Conservation (phyloP, 2,329 filamentous ascomycete species). For the Myriosclerotinia curreyana region DNA sequence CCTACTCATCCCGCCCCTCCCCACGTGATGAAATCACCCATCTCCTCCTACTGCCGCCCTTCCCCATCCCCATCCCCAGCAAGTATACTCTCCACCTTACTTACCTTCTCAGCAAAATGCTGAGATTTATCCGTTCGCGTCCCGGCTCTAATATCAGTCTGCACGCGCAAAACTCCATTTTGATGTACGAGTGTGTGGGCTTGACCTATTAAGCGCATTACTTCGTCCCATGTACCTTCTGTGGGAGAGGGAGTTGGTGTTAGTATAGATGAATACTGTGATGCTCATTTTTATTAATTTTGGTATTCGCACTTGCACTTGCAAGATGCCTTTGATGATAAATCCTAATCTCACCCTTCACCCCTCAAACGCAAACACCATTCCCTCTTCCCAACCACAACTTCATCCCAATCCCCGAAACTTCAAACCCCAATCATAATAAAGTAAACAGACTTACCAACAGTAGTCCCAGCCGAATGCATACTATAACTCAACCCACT, state of each 20-base stretch:
- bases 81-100: conserved; percentile 37
- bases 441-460: conserved; percentile 57
- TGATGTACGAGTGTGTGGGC: conserved; percentile 75
- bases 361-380: too few species aligned
- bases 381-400: too few species aligned
- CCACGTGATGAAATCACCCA: neutral
- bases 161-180: conserved; percentile 75
- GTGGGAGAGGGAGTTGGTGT: neutral
- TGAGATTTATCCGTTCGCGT: conserved; percentile 46
- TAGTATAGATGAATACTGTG: neutral
- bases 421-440: neutral
- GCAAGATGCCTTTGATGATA: too few species aligned
- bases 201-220: conserved; percentile 82
- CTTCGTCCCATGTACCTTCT: conserved; percentile 91
- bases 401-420: too few species aligned
- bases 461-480: conserved; percentile 91
- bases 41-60: neutral
- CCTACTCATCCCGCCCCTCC: neutral
- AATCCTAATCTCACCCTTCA: too few species aligned
- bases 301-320: too few species aligned
- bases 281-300: too few species aligned
- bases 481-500: conserved; percentile 81
- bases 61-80: conserved; percentile 27
- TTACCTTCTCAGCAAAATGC: conserved; percentile 37
- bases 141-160: conserved; percentile 84